These are phyloP conservation scores for Populus tomentosa DNA, from an alignment of 441 rosid genomes.

Conservation along the genomic window DNA sequence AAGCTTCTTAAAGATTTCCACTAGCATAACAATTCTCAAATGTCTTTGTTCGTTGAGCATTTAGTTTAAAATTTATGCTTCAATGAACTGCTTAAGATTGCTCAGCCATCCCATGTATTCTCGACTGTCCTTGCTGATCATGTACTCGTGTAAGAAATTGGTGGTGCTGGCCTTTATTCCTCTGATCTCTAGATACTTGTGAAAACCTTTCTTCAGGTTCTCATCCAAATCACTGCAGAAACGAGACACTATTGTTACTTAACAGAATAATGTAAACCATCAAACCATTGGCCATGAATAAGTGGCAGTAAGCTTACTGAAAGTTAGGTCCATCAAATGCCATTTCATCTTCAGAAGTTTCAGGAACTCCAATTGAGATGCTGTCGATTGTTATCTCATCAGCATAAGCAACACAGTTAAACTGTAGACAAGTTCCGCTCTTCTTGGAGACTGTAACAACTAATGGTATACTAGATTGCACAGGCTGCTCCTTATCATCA, in stretches of 20 bases:
- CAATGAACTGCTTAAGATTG: conserved; percentile 59
- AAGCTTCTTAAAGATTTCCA: neutral
- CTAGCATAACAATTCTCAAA: neutral
- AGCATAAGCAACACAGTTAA: conserved; percentile 62
- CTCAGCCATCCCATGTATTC: conserved; percentile 66
- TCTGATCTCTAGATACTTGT: conserved; percentile 66
- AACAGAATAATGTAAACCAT: neutral
- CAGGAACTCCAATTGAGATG: conserved; percentile 51
- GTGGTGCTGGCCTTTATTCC: conserved; percentile 75
- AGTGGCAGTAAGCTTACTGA: conserved; percentile 45
- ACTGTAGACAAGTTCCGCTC: conserved; percentile 54
- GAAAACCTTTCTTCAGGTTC: conserved; percentile 68
- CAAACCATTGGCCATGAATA: neutral
- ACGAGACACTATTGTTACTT: neutral
- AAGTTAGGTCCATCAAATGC: conserved; percentile 86
- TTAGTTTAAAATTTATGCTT: conserved; percentile 24
- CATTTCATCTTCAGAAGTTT: conserved; percentile 41
- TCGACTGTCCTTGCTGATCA: conserved; percentile 75
- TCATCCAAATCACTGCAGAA: conserved; percentile 66
- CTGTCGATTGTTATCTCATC: conserved; percentile 63
- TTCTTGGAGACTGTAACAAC: conserved; percentile 65
- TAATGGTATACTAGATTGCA: conserved; percentile 56
- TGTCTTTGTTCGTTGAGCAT: neutral
- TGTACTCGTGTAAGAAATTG: conserved; percentile 81
- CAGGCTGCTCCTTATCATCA: conserved; percentile 40